Conservation (phyloP, 2,329 filamentous ascomycete genomes). For the Alternaria solani region DNA sequence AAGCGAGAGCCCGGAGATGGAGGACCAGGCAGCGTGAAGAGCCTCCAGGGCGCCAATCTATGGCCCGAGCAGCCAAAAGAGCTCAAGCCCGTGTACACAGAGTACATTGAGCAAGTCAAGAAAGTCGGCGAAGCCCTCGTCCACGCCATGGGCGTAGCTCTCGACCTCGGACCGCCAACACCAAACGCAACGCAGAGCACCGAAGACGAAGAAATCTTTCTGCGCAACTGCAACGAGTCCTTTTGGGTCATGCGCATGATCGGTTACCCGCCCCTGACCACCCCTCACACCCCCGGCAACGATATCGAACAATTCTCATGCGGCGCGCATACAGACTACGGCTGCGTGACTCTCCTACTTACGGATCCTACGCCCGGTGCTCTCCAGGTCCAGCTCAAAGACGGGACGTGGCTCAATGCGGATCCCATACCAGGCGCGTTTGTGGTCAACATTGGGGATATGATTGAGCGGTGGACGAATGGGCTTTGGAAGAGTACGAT, state of each 20-base stretch:
- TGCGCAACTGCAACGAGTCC: slow-evolving; percentile 39
- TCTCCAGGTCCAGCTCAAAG: slow-evolving; percentile 54
- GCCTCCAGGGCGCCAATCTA: slow-evolving; percentile 53
- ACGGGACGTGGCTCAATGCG: slow-evolving; percentile 56
- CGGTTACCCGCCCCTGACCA: slow-evolving; percentile 47
- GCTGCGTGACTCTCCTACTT: slow-evolving; percentile 57
- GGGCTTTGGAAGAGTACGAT: slow-evolving; percentile 54
- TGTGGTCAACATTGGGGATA: slow-evolving; percentile 61
- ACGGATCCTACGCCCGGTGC: slow-evolving; percentile 55
- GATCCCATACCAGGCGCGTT: slow-evolving; percentile 56
- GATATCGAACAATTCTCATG: slow-evolving; percentile 48
- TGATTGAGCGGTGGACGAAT: slow-evolving; percentile 58
- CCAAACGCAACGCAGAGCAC: not conserved
- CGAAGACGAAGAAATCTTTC: slow-evolving; percentile 45
- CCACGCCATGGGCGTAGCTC: slow-evolving; percentile 50
- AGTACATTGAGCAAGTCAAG: slow-evolving; percentile 40
- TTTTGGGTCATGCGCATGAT: slow-evolving; percentile 55
- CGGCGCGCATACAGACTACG: slow-evolving; percentile 57
- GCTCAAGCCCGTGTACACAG: slow-evolving; percentile 43
- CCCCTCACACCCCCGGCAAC: not conserved
- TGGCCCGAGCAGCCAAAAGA: slow-evolving; percentile 50
- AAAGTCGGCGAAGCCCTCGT: slow-evolving; percentile 46
- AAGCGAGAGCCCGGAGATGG: slow-evolving; percentile 23
- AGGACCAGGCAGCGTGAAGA: slow-evolving; percentile 32
- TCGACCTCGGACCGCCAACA: slow-evolving; percentile 33